Conservation (phyloP, 2,329 filamentous ascomycete genomes). For the Paracorniculantispora psalliotae region DNA sequence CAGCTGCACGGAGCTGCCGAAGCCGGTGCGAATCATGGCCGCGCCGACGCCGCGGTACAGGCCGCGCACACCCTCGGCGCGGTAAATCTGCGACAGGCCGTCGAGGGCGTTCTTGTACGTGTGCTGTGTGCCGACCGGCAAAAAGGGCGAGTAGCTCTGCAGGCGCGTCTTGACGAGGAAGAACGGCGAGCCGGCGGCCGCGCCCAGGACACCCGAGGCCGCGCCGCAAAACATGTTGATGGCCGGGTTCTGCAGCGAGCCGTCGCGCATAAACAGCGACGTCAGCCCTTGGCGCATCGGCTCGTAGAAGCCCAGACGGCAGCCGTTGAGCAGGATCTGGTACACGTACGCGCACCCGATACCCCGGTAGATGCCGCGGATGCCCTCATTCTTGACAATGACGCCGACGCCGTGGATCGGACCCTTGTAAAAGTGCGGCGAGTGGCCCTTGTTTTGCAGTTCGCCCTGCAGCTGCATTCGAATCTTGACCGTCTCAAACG, state of each 20-base stretch:
- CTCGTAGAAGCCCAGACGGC: slow-evolving; percentile 95
- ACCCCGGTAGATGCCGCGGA: slow-evolving; percentile 80
- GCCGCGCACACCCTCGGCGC: slow-evolving; percentile 69
- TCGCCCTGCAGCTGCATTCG: slow-evolving; percentile 96
- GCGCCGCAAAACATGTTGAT: slow-evolving; percentile 95
- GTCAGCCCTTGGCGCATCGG: slow-evolving; percentile 75
- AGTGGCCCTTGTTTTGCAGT: slow-evolving; percentile 78
- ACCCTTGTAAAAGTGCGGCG: slow-evolving; percentile 83
- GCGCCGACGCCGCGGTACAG: slow-evolving; percentile 87
- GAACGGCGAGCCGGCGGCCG: slow-evolving; percentile 89
- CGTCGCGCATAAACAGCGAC: slow-evolving; percentile 63
- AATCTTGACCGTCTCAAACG: slow-evolving; percentile 98
- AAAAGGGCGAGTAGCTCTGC: slow-evolving; percentile 87
- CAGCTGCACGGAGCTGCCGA: slow-evolving; percentile 91
- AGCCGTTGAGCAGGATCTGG: slow-evolving; percentile 93
- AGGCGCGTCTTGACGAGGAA: slow-evolving; percentile 96
- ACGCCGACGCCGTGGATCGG: slow-evolving; percentile 87
- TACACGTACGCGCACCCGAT: slow-evolving; percentile 92
- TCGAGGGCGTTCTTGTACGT: slow-evolving; percentile 81
- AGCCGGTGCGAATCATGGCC: slow-evolving; percentile 93
- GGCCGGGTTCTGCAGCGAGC: slow-evolving; percentile 73
- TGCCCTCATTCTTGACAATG: slow-evolving; percentile 85
- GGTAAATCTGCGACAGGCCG: slow-evolving; percentile 75
- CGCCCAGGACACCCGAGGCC: slow-evolving; percentile 81
- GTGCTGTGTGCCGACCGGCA: slow-evolving; percentile 96